phyloP scores from a whole-genome alignment of 352 stramenopile genomes.

The Peronospora belbahrii region DNA sequence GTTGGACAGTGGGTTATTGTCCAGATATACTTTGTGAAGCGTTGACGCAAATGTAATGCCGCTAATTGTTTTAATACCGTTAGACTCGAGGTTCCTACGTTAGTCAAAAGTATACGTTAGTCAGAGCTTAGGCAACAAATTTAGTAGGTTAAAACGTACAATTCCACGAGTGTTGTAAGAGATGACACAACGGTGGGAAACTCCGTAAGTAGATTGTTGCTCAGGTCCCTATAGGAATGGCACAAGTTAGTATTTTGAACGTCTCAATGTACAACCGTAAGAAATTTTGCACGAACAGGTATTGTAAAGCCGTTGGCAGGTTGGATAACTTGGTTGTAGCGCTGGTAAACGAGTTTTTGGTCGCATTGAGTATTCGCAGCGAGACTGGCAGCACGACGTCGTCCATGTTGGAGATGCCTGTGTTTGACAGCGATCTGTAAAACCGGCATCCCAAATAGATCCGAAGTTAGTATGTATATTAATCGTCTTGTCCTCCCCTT shows the following conservation, averaged over 20 bases:
- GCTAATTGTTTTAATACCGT: conserved; percentile 40
- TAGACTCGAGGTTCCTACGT: conserved; percentile 51
- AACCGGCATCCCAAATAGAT: not conserved
- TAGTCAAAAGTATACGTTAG: not conserved
- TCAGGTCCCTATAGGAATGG: conserved; percentile 38
- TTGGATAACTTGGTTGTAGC: conserved; percentile 41
- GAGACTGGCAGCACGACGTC: conserved; percentile 33
- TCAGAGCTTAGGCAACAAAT: not conserved
- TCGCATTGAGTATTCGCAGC: conserved; percentile 42
- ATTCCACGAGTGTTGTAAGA: conserved; percentile 37
- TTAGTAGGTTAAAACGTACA: conserved; percentile 31
- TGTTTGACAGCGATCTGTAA: conserved; percentile 39
- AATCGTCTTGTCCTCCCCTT: not conserved
- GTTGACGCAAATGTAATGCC: conserved; percentile 46
- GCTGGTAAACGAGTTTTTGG: conserved; percentile 43
- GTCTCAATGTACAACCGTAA: not conserved
- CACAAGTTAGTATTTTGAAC: not conserved
- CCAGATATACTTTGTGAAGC: conserved; percentile 35
- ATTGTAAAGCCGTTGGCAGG: conserved; percentile 32
- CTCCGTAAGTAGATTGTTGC: conserved; percentile 40
- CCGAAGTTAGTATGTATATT: not conserved
- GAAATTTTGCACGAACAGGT: conserved; percentile 35
- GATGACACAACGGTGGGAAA: conserved; percentile 39
- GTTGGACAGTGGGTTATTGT: conserved; percentile 35
- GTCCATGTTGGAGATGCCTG: conserved; percentile 38